Conservation (phyloP, 805 yeast species). For the Lachancea quebecensis region DNA sequence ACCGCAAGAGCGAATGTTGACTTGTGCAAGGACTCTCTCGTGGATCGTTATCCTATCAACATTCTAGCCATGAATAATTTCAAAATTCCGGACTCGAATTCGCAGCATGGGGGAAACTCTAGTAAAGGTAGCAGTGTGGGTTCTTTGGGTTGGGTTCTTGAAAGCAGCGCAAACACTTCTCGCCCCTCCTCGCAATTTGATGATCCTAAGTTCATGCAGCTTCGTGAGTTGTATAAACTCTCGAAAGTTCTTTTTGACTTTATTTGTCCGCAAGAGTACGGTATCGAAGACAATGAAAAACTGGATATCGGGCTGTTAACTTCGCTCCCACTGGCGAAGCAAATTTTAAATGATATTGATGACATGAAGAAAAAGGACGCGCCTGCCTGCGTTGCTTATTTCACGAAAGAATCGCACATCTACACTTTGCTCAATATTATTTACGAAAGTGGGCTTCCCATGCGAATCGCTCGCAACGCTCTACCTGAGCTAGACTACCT, state of each 20-base stretch:
- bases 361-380: slow-evolving; percentile 69
- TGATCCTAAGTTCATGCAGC: slow-evolving; percentile 66
- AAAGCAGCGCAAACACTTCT: slow-evolving; percentile 19
- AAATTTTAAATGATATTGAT: slow-evolving; percentile 72
- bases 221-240: slow-evolving; percentile 81
- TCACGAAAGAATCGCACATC: slow-evolving; percentile 95
- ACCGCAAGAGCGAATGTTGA: slow-evolving; percentile 30
- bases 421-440: slow-evolving; percentile 86
- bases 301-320: slow-evolving; percentile 93
- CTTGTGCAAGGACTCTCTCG: slow-evolving; percentile 39
- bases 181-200: slow-evolving; percentile 53
- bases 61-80: slow-evolving; percentile 70
- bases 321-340: slow-evolving; percentile 86
- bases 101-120: slow-evolving; percentile 12
- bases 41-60: slow-evolving; percentile 67
- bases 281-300: slow-evolving; percentile 91
- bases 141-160: slow-evolving; percentile 67
- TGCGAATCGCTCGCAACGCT: slow-evolving; percentile 90
- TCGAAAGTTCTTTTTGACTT: slow-evolving; percentile 94
- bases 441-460: slow-evolving; percentile 89
- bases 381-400: slow-evolving; percentile 83
- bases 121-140: slow-evolving; percentile 41
- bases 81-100: slow-evolving; percentile 41
- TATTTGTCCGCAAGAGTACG: slow-evolving; percentile 98
- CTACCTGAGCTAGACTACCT: slow-evolving; percentile 93